Evolutionary conservation across 176 grass and related monocot species (phyloP).

Genomic region (Oryza glaberrima): DNA sequence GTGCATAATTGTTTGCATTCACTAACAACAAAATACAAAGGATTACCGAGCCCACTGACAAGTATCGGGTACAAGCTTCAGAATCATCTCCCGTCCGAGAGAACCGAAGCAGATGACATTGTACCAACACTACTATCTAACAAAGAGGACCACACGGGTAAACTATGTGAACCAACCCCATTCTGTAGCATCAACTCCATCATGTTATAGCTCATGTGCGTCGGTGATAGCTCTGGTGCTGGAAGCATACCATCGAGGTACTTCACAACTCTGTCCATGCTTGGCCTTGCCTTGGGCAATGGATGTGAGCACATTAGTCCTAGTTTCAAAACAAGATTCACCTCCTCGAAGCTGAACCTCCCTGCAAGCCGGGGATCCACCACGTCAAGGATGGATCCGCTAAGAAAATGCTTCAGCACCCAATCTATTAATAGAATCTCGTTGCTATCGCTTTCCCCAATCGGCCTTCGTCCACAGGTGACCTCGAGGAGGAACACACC

Average conservation of each 20-base stretch:
- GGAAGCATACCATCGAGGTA: background rate
- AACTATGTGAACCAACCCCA: background rate
- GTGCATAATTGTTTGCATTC: too few relatives aligned
- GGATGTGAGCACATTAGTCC: slow-evolving; percentile 13
- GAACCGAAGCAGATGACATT: background rate
- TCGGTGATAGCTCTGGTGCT: background rate
- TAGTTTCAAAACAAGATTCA: background rate
- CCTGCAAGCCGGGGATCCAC: background rate
- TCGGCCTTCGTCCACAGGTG: background rate
- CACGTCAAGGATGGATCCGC: background rate
- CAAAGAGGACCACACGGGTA: background rate
- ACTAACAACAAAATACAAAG: background rate
- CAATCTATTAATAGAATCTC: background rate
- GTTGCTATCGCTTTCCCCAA: background rate
- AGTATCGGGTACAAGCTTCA: background rate
- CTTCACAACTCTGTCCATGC: background rate
- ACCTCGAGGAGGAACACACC: background rate
- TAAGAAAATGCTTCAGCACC: background rate
- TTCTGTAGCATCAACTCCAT: background rate
- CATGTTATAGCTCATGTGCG: background rate
- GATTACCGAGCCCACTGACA: background rate
- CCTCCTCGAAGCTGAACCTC: background rate
- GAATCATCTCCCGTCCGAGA: background rate
- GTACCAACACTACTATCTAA: background rate
- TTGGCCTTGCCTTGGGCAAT: background rate